Base-by-base conservation (phyloP, 164 flowering plant species). In the Warburgia ugandensis region DNA sequence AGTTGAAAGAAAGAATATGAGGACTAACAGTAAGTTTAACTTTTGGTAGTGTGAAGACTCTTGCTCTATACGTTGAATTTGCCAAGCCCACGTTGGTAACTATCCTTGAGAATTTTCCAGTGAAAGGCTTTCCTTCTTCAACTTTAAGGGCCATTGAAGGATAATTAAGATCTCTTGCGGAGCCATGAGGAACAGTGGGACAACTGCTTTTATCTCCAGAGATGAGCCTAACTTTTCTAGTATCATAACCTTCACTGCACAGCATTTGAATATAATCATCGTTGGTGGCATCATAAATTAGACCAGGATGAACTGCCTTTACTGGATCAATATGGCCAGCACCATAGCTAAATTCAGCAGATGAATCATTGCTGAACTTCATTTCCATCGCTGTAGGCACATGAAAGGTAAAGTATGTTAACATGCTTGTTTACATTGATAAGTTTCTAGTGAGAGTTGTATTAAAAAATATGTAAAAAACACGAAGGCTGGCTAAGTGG, bases 321-420 rank as follows among this genome's bases (percentile, higher is more conserved):
- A 58, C 21, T 1, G 84, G 87, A 52, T 81, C 33, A 6, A 81
- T 42, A 21, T 70, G 72, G 7, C 82, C 84, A 4, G 87, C 58
- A 26, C 81, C 83, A 43, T 68, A 79, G 6, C 67, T 73, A 38
- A 78, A 66, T 53, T 68, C 88, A 4, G 41, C 41, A 0, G n/a
- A n/a, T n/a, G n/a, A n/a, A n/a, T n/a, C n/a, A n/a, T n/a, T n/a
- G n/a, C n/a, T n/a, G n/a, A n/a, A n/a, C n/a, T n/a, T n/a, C n/a
- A n/a, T n/a, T n/a, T n/a, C n/a, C n/a, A n/a, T n/a, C n/a, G n/a
- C n/a, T n/a, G n/a, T n/a, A n/a, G n/a, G n/a, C n/a, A n/a, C n/a
- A n/a, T n/a, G n/a, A n/a, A n/a, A n/a, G n/a, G n/a, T n/a, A n/a
- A n/a, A n/a, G n/a, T n/a, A n/a, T n/a, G n/a, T n/a, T n/a, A n/a